Evolutionary conservation across 2,329 filamentous ascomycete genomes (phyloP).

Genomic region (Calcarisporium arbuscula): DNA sequence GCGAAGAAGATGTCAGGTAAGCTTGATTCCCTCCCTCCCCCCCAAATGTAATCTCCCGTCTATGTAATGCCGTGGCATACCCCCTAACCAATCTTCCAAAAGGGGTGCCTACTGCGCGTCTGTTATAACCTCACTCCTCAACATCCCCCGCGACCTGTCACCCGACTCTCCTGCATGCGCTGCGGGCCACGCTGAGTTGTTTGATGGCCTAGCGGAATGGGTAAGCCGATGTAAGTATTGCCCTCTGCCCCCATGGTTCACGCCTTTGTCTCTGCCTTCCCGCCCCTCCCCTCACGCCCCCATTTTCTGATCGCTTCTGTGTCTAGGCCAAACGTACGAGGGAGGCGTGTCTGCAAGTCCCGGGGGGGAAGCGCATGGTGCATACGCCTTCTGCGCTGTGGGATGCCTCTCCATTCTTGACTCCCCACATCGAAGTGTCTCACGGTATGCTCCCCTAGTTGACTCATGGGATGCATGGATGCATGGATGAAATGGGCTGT

Average conservation of each 20-base stretch:
- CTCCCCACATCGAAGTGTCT: slow-evolving; percentile 66
- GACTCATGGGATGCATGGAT: too few species aligned
- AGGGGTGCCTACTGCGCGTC: slow-evolving; percentile 90
- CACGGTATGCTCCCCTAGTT: slow-evolving; percentile 52
- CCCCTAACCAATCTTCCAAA: slow-evolving; percentile 10
- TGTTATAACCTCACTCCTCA: slow-evolving; percentile 74
- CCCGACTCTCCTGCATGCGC: slow-evolving; percentile 61
- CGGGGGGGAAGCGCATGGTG: slow-evolving; percentile 87
- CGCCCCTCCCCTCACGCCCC: slow-evolving; percentile 12
- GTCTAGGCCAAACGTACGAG: slow-evolving; percentile 80
- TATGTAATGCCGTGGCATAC: slow-evolving; percentile 11
- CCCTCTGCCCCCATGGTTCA: too few species aligned
- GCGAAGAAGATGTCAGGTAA: slow-evolving; percentile 88
- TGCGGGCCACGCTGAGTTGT: slow-evolving; percentile 57
- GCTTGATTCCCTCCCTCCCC: slow-evolving; percentile 19
- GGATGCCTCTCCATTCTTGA: slow-evolving; percentile 84
- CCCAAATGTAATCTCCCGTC: too few species aligned
- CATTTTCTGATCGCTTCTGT: slow-evolving; percentile 11
- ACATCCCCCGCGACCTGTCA: slow-evolving; percentile 74
- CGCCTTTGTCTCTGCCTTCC: slow-evolving; percentile 7
- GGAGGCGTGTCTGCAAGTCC: slow-evolving; percentile 86
- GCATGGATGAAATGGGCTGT: too few species aligned
- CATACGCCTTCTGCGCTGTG: slow-evolving; percentile 91
- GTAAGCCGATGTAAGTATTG: slow-evolving; percentile 65
- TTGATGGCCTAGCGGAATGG: slow-evolving; percentile 71